These are phyloP conservation scores for Metschnikowia vanudenii DNA, from an alignment of 805 yeast genomes.

Conservation along the genomic window DNA sequence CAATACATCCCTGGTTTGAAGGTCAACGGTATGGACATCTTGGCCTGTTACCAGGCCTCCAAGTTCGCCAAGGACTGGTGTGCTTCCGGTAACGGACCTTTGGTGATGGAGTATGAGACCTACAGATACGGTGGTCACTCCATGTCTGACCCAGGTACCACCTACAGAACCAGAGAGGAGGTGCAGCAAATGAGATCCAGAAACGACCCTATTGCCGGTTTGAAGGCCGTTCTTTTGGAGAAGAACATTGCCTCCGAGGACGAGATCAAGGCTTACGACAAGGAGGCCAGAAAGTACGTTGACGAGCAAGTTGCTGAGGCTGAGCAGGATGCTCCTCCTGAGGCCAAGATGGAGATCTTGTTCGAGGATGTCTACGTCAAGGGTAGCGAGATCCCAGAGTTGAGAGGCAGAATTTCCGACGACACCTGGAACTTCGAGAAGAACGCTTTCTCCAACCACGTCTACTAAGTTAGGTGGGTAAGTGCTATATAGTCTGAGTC, in stretches of 20 bases:
- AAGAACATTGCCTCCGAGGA: slow-evolving; percentile 87
- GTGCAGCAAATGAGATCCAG: slow-evolving; percentile 98
- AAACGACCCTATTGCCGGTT: slow-evolving; percentile 96
- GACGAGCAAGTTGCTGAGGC: slow-evolving; percentile 94
- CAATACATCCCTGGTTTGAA: slow-evolving; percentile 98
- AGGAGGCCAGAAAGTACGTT: slow-evolving; percentile 92
- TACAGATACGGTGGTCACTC: slow-evolving; percentile 99
- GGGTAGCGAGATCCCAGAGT: slow-evolving; percentile 87
- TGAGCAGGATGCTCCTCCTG: slow-evolving; percentile 92
- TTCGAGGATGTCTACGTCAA: slow-evolving; percentile 96
- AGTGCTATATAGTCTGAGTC: slow-evolving; percentile 4
- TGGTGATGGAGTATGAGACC: slow-evolving; percentile 95
- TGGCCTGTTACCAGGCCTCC: slow-evolving; percentile 94
- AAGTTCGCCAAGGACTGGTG: slow-evolving; percentile 97
- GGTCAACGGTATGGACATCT: slow-evolving; percentile 97
- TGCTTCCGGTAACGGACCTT: slow-evolving; percentile 90
- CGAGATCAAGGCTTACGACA: slow-evolving; percentile 91
- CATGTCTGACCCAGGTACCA: slow-evolving; percentile 99
- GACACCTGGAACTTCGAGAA: slow-evolving; percentile 85
- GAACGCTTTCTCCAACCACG: slow-evolving; percentile 46
- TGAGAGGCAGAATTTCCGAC: slow-evolving; percentile 95
- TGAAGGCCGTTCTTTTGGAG: slow-evolving; percentile 82
- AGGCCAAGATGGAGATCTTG: slow-evolving; percentile 88
- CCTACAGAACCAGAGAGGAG: slow-evolving; percentile 99
- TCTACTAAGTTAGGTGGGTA: slow-evolving; percentile 30